Percentiles rank a stretch among this genome's conserved stretches.
These are phyloP conservation scores for Fusarium nurragi DNA, from an alignment of 2,329 filamentous ascomycete species.

Conservation along the genomic window DNA sequence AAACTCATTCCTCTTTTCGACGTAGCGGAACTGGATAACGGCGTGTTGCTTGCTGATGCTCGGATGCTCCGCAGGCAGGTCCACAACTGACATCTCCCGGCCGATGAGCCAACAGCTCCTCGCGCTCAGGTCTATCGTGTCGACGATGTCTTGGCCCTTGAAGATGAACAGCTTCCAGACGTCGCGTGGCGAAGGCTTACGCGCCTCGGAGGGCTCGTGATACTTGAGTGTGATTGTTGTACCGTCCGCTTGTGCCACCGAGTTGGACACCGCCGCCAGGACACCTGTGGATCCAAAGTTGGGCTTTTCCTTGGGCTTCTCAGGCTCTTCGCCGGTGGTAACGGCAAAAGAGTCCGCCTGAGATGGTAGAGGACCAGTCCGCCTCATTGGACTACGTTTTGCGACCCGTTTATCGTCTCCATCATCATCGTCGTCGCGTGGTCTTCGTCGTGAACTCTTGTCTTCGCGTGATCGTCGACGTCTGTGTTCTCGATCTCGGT, in stretches of 20 bases:
- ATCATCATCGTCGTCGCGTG: constrained; percentile 31
- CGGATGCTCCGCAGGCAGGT: constrained; percentile 86
- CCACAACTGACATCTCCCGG: constrained; percentile 80
- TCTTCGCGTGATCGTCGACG: constrained; percentile 50
- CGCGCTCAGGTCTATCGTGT: constrained; percentile 78
- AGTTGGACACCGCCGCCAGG: constrained; percentile 88
- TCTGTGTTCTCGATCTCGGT: constrained; percentile 41
- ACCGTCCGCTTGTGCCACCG: constrained; percentile 74
- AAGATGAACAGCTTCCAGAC: constrained; percentile 94
- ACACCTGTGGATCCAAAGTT: constrained; percentile 85
- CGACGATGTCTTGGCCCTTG: constrained; percentile 81
- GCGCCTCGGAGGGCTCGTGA: constrained; percentile 91
- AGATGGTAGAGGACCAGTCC: constrained; percentile 64
- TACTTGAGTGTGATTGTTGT: constrained; percentile 89
- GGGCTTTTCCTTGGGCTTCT: constrained; percentile 81
- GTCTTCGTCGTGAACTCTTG: constrained; percentile 40
- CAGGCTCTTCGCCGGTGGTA: constrained; percentile 57
- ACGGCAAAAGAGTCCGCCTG: constrained; percentile 69
- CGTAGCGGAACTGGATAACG: constrained; percentile 89
- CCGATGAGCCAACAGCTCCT: constrained; percentile 94
- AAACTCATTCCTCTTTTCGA: constrained; percentile 84
- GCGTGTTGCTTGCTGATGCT: constrained; percentile 96
- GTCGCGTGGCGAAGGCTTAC: constrained; percentile 82
- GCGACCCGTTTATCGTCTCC: constrained; percentile 37
- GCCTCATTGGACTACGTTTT: constrained; percentile 43